These are phyloP conservation scores for Boletus huronensis DNA, from an alignment of 768 basidiomycete genomes.

Conservation along the genomic window DNA sequence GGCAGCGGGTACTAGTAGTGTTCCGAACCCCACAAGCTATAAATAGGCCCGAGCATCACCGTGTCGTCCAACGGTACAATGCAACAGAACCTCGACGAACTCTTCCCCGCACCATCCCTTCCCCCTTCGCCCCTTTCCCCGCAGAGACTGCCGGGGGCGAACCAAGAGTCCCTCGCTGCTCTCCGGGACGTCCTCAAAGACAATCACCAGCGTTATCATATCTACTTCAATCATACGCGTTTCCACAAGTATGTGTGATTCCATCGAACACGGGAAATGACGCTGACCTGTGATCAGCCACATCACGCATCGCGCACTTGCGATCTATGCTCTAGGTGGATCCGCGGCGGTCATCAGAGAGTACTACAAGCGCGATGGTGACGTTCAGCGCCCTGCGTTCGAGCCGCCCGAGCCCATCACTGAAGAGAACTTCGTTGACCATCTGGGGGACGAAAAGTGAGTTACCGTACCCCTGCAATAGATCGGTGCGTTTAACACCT, in stretches of 20 bases:
- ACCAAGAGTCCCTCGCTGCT: slow-evolving; percentile 17
- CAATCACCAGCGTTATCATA: slow-evolving; percentile 46
- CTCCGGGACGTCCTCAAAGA: slow-evolving; percentile 40
- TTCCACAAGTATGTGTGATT: slow-evolving; percentile 48
- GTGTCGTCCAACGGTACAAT: slow-evolving; percentile 9
- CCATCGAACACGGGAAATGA: background rate
- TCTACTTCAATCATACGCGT: slow-evolving; percentile 43
- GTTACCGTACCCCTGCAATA: background rate
- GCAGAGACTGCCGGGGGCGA: slow-evolving; percentile 28
- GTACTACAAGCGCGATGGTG: slow-evolving; percentile 24
- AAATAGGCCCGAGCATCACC: too few species aligned
- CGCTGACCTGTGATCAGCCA: slow-evolving; percentile 16
- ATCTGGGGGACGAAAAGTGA: slow-evolving; percentile 28
- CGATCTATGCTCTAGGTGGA: slow-evolving; percentile 27
- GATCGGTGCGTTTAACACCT: too few species aligned
- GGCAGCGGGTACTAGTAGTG: too few species aligned
- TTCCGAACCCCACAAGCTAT: too few species aligned
- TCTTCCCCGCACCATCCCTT: slow-evolving; percentile 26
- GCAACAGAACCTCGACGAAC: slow-evolving; percentile 10
- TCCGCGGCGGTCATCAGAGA: slow-evolving; percentile 21
- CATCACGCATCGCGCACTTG: slow-evolving; percentile 29
- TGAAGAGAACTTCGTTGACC: slow-evolving; percentile 20
- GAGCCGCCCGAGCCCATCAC: slow-evolving; percentile 24
- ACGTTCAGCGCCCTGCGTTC: slow-evolving; percentile 24
- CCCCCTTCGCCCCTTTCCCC: slow-evolving; percentile 26